These are phyloP conservation scores for Trapa incisa DNA, from an alignment of 345 rosid species.

Conservation along the genomic window DNA sequence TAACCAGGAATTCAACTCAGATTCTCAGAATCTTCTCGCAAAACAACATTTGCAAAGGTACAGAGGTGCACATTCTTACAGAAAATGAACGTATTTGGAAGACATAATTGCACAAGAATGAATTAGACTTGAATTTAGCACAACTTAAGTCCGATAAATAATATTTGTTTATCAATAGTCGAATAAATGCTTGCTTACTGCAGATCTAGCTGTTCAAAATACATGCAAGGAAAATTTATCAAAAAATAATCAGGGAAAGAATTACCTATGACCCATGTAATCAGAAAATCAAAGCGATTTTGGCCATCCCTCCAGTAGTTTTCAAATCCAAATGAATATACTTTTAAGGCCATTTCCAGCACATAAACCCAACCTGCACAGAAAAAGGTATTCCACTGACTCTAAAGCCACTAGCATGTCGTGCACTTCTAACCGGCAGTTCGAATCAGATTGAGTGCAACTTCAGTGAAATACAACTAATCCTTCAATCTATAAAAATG, in stretches of 20 bases:
- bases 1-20: neutral
- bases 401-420: no score
- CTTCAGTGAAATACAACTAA: neutral
- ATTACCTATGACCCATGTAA: constrained; percentile 86
- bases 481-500: neutral
- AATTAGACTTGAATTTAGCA: neutral
- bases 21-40: neutral
- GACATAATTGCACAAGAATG: neutral
- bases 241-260: neutral
- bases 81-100: neutral
- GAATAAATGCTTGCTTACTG: neutral
- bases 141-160: neutral
- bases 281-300: constrained; percentile 83
- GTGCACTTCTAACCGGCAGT: neutral
- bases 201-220: neutral
- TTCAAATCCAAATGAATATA: constrained; percentile 70
- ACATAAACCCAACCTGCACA: constrained; percentile 91
- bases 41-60: neutral
- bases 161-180: no score
- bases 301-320: constrained; percentile 97
- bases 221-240: neutral
- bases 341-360: constrained; percentile 87
- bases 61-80: neutral
- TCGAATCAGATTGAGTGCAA: neutral
- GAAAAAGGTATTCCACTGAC: constrained; percentile 5